These are phyloP conservation scores for Murraya koenigii DNA, from an alignment of 345 rosid species.

Conservation along the genomic window DNA sequence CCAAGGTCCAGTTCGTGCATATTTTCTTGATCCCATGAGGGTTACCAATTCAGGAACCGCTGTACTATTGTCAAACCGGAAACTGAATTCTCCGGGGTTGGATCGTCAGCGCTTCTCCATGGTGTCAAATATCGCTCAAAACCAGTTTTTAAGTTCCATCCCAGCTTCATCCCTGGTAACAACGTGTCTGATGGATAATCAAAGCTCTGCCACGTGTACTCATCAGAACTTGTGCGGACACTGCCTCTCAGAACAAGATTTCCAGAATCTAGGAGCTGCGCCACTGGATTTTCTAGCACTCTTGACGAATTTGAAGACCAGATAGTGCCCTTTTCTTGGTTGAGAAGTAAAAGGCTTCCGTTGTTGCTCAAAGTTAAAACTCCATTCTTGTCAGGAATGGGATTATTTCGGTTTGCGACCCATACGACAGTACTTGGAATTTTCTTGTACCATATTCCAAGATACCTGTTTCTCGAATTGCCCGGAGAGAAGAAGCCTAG, in stretches of 20 bases:
- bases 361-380: not conserved
- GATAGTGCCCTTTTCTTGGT: not conserved
- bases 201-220: not conserved
- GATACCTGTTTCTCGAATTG: conserved; percentile 7
- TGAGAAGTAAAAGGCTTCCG: not conserved
- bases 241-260: not conserved
- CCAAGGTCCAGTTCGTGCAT: not conserved
- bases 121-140: not conserved
- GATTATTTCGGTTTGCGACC: not conserved
- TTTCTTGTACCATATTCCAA: not conserved
- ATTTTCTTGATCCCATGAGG: not conserved
- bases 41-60: not conserved
- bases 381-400: not conserved
- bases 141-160: not conserved
- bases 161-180: not conserved
- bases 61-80: not conserved
- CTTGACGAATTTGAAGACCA: not conserved
- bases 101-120: not conserved
- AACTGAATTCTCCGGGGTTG: not conserved
- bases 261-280: not conserved
- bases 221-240: not conserved
- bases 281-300: not conserved
- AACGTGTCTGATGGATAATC: not conserved
- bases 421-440: not conserved
- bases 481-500: conserved; percentile 30